Evolutionary conservation across 805 yeast genomes (phyloP), one percentile per base, ranked within the genome.

Genomic region (Pichia deserticola): DNA sequence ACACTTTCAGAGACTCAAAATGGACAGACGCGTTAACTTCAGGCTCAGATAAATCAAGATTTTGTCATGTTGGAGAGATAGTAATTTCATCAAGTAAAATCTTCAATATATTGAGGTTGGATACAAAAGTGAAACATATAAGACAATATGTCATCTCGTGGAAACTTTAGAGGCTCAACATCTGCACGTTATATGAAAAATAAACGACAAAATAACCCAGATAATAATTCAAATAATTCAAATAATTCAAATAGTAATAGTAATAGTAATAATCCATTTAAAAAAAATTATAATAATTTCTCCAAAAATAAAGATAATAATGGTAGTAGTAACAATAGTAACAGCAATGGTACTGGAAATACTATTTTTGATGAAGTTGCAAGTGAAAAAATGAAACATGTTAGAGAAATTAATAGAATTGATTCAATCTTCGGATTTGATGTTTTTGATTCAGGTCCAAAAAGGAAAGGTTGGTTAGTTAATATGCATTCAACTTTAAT

Each of bases 381-480:
- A 48, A 59, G 49, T 34, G 58, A 68, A 58, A 79, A 70, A 51
- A 62, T 75, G 48, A 84, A 81, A 29, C 73, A 82, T 30, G 80
- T 78, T 10, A 74, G 71, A 57, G 76, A 78, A 52, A 72, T 79
- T 8, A 95, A 89, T 60, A 73, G 75, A 32, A 70, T 90, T 9
- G 99, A 92, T 60, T 64, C 82, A 1, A 66, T 78, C 50, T 89
- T 95, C 93, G 99, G 98, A 11, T 93, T 93, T 63, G 87, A 84
- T 41, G 73, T 93, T 45, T 81, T 74, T 54, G 87, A 84, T 45
- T 68, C 82, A 54, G 88, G 96, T 33, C 79, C 95, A 36, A 64
- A 74, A 43, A 75, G 77, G 50, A 77, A 78, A 15, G 99, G 99
- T 41, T 93, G 99, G 99, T 71, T 93, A 48, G 78, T 85, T 40